Conservation (phyloP, 2,329 filamentous ascomycete species). For the Ophiostoma australiae region DNA sequence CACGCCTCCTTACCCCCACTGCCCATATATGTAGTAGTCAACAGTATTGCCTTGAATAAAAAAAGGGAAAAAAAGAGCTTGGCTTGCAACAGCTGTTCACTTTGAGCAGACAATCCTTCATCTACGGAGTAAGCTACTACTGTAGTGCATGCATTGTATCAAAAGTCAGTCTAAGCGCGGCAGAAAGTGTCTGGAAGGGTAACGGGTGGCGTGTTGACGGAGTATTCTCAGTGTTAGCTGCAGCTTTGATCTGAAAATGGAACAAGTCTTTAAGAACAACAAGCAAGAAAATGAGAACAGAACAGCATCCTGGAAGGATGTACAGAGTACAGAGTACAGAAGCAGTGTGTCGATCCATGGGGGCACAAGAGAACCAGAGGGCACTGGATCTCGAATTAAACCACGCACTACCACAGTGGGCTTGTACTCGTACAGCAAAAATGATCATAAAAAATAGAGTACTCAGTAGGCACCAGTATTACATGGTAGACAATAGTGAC, state of each 20-base stretch:
- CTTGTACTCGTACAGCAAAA: background rate
- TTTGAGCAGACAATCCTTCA: background rate
- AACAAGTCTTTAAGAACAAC: background rate
- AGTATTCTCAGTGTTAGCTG: slow-evolving; percentile 6
- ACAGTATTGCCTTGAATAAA: background rate
- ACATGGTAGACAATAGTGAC: slow-evolving; percentile 1
- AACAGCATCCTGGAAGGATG: background rate
- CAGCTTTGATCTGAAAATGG: background rate
- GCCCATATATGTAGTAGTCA: background rate
- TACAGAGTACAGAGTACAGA: background rate
- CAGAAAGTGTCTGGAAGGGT: background rate
- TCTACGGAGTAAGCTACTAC: background rate
- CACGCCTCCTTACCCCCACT: slow-evolving; percentile 3
- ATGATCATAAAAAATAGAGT: too few relatives aligned
- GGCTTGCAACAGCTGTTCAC: background rate
- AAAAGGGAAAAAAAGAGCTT: background rate
- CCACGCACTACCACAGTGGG: background rate
- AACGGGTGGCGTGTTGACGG: slow-evolving; percentile 4
- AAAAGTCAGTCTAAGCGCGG: background rate
- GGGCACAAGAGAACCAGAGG: background rate
- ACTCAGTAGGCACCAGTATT: background rate
- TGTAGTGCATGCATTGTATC: background rate
- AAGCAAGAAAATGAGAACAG: background rate
- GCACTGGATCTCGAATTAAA: background rate
- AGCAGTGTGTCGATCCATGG: background rate